Base-by-base conservation (phyloP, 2,329 filamentous ascomycete genomes). In the Aspergillus neotritici region DNA sequence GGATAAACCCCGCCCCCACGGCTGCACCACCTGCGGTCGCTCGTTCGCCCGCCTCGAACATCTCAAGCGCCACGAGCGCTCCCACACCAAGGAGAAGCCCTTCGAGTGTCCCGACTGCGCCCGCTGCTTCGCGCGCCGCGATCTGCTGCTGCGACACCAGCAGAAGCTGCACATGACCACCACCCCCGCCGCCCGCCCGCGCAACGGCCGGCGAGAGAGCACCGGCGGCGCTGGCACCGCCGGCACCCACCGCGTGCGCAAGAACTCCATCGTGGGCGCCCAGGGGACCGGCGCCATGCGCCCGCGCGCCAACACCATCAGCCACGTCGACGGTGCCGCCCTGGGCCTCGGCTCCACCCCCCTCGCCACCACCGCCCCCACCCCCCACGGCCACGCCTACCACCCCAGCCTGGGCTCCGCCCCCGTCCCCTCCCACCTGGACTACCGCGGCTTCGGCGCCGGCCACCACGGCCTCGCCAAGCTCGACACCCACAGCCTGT, bases 11-110 rank as follows among this genome's bases (percentile, higher is more conserved):
- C 82, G 91, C 52, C 93, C 93, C 52, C 93, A 98, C 69, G 83
- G 94, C 48, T 98, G 93, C 72, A 82, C 76, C 32, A 97, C 90
- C 37, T 98, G 93, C 67, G 80, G 83, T 59, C 83, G 93, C 53
- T 94, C 87, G 28, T 98, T 98, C 66, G 93, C 93, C 46, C 83
- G 93, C 48, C 73, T 98, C 57, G 93, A 98, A 71, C 93, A 98
- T 66, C 73, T 98, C 54, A 98, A 98, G 73, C 85, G 93, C 48
- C 93, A 98, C 68, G 93, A 97, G 71, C 82, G 93, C 50, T 95
- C 89, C n/a, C 90, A 96, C 65, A 96, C 90, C 34, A 96, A 98
- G 67, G 90, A 98, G 71, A 98, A 98, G 74, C 93, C 93, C 1
- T 98, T 98, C 58, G 89, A 96, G 68, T 98, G 93, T 60, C 87